Percentiles rank a stretch among this genome's conserved stretches.
These are phyloP conservation scores for Fraxinus xanthoxyloides DNA, from an alignment of 305 asterid genomes.

Conservation along the genomic window DNA sequence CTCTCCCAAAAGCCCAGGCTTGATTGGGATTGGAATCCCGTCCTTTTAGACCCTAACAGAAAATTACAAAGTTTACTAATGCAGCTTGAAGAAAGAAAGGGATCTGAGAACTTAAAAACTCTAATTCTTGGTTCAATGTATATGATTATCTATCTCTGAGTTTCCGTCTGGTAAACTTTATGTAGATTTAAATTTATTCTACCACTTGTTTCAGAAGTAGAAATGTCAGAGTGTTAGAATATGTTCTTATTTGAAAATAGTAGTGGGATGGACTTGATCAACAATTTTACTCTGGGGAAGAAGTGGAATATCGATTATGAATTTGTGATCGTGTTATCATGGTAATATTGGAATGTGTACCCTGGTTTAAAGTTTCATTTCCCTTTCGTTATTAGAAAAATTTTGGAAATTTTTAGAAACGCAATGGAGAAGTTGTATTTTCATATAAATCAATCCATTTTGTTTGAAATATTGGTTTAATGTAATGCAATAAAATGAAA, in stretches of 20 bases:
- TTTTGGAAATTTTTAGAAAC: background rate
- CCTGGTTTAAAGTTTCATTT: background rate
- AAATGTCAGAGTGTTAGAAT: background rate
- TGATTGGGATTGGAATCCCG: too few relatives aligned
- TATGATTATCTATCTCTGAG: background rate
- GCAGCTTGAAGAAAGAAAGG: background rate
- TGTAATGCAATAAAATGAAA: background rate
- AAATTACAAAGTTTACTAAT: background rate
- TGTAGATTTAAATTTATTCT: background rate
- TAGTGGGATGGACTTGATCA: conserved; percentile 2
- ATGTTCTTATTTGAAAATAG: conserved; percentile 5
- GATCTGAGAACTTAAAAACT: conserved; percentile 8
- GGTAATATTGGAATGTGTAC: conserved; percentile 4
- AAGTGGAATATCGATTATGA: background rate
- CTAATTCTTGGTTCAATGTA: conserved; percentile 3
- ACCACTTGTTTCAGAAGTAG: background rate
- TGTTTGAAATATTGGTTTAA: background rate
- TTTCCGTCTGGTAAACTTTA: background rate
- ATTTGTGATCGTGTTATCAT: background rate
- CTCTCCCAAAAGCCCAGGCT: too few relatives aligned
- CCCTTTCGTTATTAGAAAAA: background rate
- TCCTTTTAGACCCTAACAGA: too few relatives aligned
- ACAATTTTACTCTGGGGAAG: conserved; percentile 6
- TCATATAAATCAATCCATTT: background rate
- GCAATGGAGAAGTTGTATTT: background rate